A percentile compares a stretch with the other conserved stretches of the same genome.
These are phyloP conservation scores for Peronospora destructor DNA, from an alignment of 352 stramenopile species.

Conservation along the genomic window DNA sequence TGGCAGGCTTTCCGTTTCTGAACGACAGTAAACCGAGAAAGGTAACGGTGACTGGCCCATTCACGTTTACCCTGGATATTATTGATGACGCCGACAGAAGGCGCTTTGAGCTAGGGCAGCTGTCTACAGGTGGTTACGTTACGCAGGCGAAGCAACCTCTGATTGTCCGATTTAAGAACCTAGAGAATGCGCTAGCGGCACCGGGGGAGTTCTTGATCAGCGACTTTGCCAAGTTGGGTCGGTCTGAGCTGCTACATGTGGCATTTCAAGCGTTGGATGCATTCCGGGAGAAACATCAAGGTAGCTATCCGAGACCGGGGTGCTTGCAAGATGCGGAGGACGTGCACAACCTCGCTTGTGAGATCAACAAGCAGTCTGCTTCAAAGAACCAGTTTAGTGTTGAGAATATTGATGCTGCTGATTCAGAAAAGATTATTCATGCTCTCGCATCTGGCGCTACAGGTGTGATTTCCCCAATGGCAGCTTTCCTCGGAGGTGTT, in stretches of 20 bases:
- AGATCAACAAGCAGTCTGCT: constrained; percentile 69
- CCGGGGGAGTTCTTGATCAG: constrained; percentile 95
- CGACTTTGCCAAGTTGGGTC: constrained; percentile 97
- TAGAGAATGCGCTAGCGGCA: constrained; percentile 75
- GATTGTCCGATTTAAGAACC: constrained; percentile 89
- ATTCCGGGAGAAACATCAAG: constrained; percentile 71
- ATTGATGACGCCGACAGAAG: constrained; percentile 62
- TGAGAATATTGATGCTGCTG: constrained; percentile 50
- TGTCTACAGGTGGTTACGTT: constrained; percentile 80
- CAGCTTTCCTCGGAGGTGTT: constrained; percentile 94
- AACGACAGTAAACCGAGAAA: constrained; percentile 61
- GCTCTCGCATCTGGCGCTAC: constrained; percentile 80
- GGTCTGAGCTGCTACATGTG: constrained; percentile 86
- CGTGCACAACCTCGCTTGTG: constrained; percentile 74
- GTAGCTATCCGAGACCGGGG: constrained; percentile 82
- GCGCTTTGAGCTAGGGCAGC: constrained; percentile 51
- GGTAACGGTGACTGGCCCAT: constrained; percentile 87
- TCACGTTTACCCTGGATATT: constrained; percentile 94
- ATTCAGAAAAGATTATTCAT: constrained; percentile 71
- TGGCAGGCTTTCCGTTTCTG: constrained; percentile 88
- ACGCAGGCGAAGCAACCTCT: constrained; percentile 95
- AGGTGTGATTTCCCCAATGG: constrained; percentile 94
- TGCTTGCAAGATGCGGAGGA: constrained; percentile 77
- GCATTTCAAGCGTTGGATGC: constrained; percentile 84
- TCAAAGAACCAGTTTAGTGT: constrained; percentile 58